Percentiles rank a stretch among this genome's conserved stretches.
These are phyloP conservation scores for Penicillium sp. DNA, from an alignment of 2,329 filamentous ascomycete species.

Conservation along the genomic window DNA sequence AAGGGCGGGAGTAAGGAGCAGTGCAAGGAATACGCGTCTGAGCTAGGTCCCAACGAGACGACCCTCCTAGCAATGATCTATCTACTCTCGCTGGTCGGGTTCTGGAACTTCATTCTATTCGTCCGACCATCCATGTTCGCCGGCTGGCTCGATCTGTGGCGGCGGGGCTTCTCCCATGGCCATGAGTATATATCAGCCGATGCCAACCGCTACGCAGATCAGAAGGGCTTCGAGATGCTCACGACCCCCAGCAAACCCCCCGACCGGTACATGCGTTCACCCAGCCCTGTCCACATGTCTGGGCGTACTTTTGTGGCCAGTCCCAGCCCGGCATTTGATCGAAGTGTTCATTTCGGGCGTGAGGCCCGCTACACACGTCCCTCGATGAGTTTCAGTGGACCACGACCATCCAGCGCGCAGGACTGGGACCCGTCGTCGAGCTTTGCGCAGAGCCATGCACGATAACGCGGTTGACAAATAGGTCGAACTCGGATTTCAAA, in stretches of 20 bases:
- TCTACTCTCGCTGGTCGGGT: conserved; percentile 76
- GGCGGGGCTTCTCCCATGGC: conserved; percentile 44
- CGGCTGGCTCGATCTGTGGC: conserved; percentile 70
- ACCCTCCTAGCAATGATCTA: conserved; percentile 78
- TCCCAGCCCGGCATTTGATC: conserved; percentile 19
- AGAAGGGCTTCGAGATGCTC: conserved; percentile 77
- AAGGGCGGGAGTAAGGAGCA: conserved; percentile 57
- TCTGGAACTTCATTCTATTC: conserved; percentile 79
- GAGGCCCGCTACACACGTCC: conserved; percentile 48
- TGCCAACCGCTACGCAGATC: conserved; percentile 62
- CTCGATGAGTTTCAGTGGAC: conserved; percentile 47
- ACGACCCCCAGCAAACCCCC: conserved; percentile 33
- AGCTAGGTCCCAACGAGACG: conserved; percentile 66
- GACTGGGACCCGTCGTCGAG: conserved; percentile 39
- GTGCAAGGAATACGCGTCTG: conserved; percentile 59
- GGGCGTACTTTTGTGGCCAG: conserved; percentile 26
- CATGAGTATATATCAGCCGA: conserved; percentile 89
- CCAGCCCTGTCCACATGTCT: conserved; percentile 16
- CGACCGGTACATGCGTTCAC: conserved; percentile 21
- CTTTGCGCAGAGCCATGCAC: conserved; percentile 27
- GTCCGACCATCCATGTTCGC: conserved; percentile 78
- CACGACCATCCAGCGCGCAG: conserved; percentile 34
- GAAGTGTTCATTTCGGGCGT: conserved; percentile 34
- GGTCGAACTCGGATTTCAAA: background rate
- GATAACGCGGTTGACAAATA: conserved; percentile 3